These are phyloP conservation scores for Ogataea degrootiae DNA, from an alignment of 805 yeast genomes.

Conservation along the genomic window DNA sequence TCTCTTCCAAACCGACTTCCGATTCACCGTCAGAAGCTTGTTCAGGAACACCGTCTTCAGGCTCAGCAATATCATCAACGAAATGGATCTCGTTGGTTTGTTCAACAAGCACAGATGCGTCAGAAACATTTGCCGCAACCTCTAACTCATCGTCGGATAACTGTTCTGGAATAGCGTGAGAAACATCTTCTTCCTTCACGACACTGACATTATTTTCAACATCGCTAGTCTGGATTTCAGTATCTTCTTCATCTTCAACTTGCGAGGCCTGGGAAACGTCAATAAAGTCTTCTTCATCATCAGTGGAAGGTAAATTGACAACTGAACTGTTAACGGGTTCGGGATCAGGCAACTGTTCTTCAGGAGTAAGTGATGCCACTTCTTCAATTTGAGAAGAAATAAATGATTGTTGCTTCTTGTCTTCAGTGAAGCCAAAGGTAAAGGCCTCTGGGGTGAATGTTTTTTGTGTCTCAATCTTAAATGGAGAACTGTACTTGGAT, in stretches of 20 bases:
- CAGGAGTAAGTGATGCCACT: neutral
- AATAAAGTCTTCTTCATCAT: neutral
- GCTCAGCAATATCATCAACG: neutral
- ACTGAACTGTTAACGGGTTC: neutral
- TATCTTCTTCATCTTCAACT: neutral
- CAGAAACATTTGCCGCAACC: neutral
- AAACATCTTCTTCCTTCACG: too few relatives aligned
- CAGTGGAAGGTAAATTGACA: too few relatives aligned
- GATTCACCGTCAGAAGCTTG: neutral
- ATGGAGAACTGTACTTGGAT: too few relatives aligned
- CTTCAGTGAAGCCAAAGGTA: too few relatives aligned
- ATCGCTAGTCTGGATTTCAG: slow-evolving; percentile 1
- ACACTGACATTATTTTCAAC: neutral
- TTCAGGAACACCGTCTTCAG: neutral
- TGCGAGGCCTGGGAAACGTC: neutral
- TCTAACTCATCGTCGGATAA: too few relatives aligned
- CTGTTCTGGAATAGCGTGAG: too few relatives aligned
- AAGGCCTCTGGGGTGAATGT: too few relatives aligned
- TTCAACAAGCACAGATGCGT: neutral
- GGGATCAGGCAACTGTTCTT: neutral
- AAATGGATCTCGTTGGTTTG: neutral
- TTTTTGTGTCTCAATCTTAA: too few relatives aligned
- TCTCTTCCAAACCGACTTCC: neutral
- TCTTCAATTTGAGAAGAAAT: too few relatives aligned
- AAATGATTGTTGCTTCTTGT: too few relatives aligned